These are phyloP conservation scores for Soucietia sequanensis DNA, from an alignment of 805 yeast species.

Conservation along the genomic window DNA sequence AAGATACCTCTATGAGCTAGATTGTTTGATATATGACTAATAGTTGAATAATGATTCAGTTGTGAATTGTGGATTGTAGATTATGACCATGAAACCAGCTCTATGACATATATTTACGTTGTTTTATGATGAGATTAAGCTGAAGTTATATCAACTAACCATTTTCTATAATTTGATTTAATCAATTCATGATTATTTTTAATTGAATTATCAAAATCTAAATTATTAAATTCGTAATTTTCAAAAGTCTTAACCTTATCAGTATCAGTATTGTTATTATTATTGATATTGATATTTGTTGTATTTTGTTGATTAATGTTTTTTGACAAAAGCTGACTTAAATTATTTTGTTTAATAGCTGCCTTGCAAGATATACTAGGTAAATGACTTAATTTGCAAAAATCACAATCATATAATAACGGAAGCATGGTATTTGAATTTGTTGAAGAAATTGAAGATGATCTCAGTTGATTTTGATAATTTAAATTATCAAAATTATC, in stretches of 20 bases:
- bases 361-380: slow-evolving; percentile 1
- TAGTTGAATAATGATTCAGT: too few relatives aligned
- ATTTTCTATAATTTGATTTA: slow-evolving; percentile 22
- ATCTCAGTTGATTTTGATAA: not conserved
- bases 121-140: too few relatives aligned
- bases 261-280: not conserved
- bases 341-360: too few relatives aligned
- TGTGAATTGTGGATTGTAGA: too few relatives aligned
- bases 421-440: not conserved
- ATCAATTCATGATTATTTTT: slow-evolving; percentile 14
- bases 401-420: slow-evolving; percentile 1
- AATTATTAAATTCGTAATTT: not conserved
- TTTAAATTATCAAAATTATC: not conserved
- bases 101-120: too few relatives aligned
- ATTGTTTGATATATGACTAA: too few relatives aligned
- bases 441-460: slow-evolving; percentile 1
- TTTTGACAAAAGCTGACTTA: too few relatives aligned
- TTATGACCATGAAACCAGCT: not conserved
- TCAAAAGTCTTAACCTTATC: too few relatives aligned
- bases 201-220: slow-evolving; percentile 3
- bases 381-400: slow-evolving; percentile 1
- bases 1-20: too few relatives aligned
- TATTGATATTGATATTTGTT: too few relatives aligned
- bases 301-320: too few relatives aligned
- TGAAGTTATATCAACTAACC: too few relatives aligned